phyloP scores from a whole-genome alignment of 176 grass and related monocot genomes.

The Bothriochloa decipiens region DNA sequence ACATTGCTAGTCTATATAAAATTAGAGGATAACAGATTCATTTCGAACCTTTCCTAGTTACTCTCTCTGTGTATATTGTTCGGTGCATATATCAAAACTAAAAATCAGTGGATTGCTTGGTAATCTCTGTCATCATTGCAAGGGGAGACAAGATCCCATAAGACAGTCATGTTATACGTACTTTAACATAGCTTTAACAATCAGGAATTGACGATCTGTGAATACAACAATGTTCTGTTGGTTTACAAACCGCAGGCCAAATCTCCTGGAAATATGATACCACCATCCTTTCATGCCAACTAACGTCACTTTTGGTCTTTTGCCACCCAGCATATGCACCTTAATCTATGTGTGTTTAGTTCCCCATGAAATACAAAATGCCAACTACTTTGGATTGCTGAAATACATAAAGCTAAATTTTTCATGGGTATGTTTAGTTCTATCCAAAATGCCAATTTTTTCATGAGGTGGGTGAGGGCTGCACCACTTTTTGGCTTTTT shows the following conservation, averaged over 20 bases:
- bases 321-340: background rate
- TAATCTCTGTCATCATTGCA: slow-evolving; percentile 9
- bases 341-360: background rate
- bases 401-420: too few relatives aligned
- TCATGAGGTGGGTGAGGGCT: too few relatives aligned
- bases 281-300: background rate
- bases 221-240: slow-evolving; percentile 26
- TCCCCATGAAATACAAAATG: too few relatives aligned
- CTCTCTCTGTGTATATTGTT: too few relatives aligned
- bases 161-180: background rate
- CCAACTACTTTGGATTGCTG: too few relatives aligned
- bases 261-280: background rate
- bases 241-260: background rate
- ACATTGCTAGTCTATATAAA: too few relatives aligned
- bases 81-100: too few relatives aligned
- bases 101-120: background rate
- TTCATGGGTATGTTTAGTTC: too few relatives aligned
- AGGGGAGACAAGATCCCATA: slow-evolving; percentile 28
- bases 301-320: background rate
- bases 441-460: too few relatives aligned
- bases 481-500: too few relatives aligned
- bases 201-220: background rate
- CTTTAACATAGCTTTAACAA: background rate
- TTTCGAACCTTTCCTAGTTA: too few relatives aligned
- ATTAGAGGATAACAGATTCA: too few relatives aligned